Percentiles rank a stretch among this genome's conserved stretches.
These are phyloP conservation scores for Fusarium sp. DNA, from an alignment of 2,329 filamentous ascomycete species.

Conservation along the genomic window DNA sequence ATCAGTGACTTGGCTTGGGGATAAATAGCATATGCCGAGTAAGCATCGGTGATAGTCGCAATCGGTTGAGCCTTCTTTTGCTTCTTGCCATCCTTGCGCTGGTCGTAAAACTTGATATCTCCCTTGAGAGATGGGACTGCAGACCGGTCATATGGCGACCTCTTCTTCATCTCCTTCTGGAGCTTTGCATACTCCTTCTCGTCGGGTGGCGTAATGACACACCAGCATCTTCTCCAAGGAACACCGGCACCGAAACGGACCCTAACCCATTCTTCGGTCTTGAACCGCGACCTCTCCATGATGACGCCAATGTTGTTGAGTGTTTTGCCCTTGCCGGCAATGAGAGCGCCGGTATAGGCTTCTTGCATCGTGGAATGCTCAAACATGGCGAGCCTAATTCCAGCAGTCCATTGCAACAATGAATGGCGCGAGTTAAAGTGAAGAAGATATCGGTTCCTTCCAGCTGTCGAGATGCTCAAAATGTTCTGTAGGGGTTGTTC, in stretches of 20 bases:
- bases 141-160: conserved; percentile 83
- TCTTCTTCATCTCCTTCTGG: conserved; percentile 85
- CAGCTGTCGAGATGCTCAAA: conserved; percentile 93
- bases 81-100: conserved; percentile 78
- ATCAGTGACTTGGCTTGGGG: conserved; percentile 94
- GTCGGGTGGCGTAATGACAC: conserved; percentile 90
- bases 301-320: conserved; percentile 93
- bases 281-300: conserved; percentile 82
- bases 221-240: conserved; percentile 97
- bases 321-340: conserved; percentile 91
- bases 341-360: conserved; percentile 94
- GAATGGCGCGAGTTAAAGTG: conserved; percentile 97
- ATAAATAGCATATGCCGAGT: conserved; percentile 94
- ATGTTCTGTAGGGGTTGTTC: conserved; percentile 93
- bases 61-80: conserved; percentile 93
- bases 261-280: conserved; percentile 91
- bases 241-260: conserved; percentile 96
- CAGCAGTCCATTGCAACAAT: conserved; percentile 94
- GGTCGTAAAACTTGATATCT: conserved; percentile 94
- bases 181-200: conserved; percentile 91
- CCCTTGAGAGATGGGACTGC: conserved; percentile 79
- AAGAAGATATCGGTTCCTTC: conserved; percentile 92
- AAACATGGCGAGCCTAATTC: conserved; percentile 92
- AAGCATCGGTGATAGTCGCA: conserved; percentile 90
- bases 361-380: conserved; percentile 95